Conservation (phyloP, 2,329 filamentous ascomycete species). For the Acephala macrosclerotiorum region DNA sequence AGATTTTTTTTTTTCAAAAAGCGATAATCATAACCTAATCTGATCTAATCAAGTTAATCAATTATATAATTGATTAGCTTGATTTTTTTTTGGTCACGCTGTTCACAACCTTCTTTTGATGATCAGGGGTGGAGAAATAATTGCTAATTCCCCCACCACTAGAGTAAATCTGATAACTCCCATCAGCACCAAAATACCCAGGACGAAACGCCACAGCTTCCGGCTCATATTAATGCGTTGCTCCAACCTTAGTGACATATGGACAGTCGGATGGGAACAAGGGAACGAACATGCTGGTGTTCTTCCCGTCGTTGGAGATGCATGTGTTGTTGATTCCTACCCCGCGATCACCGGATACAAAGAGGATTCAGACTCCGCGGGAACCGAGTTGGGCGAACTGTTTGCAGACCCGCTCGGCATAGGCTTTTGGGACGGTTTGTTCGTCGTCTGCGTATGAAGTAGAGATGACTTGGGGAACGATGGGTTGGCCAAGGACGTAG, state of each 20-base stretch:
- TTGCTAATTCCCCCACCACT: constrained; percentile 60
- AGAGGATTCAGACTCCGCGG: constrained; percentile 59
- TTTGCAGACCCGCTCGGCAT: constrained; percentile 60
- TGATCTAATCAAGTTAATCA: too few relatives aligned
- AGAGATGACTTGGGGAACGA: constrained; percentile 62
- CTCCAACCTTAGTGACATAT: constrained; percentile 37
- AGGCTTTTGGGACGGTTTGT: constrained; percentile 58
- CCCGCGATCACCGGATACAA: constrained; percentile 59
- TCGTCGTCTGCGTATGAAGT: constrained; percentile 68
- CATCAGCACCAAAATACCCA: constrained; percentile 42
- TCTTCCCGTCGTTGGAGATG: constrained; percentile 61
- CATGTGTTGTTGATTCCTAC: constrained; percentile 53
- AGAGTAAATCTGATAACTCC: constrained; percentile 45
- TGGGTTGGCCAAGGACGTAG: constrained; percentile 54
- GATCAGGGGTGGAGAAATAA: constrained; percentile 54
- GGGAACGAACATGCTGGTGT: constrained; percentile 60
- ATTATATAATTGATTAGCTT: too few relatives aligned
- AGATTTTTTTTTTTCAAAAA: too few relatives aligned
- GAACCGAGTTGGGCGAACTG: constrained; percentile 60
- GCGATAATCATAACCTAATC: too few relatives aligned
- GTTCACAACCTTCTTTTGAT: constrained; percentile 54
- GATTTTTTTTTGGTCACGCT: too few relatives aligned
- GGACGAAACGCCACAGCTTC: constrained; percentile 43
- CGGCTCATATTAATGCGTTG: constrained; percentile 33
- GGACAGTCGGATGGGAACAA: constrained; percentile 59